These are phyloP conservation scores for Lentinula novae-zelandiae DNA, from an alignment of 1,284 basidiomycete species.

Conservation along the genomic window DNA sequence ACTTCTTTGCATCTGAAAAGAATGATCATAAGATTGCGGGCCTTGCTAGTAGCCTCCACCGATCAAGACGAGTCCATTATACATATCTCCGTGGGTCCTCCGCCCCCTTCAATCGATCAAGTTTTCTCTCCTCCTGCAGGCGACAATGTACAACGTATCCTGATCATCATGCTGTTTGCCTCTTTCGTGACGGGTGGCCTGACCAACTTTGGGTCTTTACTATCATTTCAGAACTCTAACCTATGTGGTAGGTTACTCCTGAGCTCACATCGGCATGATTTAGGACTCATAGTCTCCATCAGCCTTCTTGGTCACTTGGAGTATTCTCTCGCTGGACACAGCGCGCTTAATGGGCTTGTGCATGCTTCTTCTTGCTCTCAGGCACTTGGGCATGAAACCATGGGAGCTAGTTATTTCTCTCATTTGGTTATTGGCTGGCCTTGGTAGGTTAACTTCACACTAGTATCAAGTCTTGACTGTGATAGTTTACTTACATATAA, in stretches of 20 bases:
- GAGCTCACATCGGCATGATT: background rate
- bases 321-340: constrained; percentile 40
- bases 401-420: constrained; percentile 35
- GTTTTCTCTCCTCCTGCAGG: constrained; percentile 1
- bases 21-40: constrained; percentile 9
- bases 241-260: constrained; percentile 32
- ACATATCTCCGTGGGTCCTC: background rate
- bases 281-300: background rate
- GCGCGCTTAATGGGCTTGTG: constrained; percentile 41
- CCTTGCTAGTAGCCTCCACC: background rate
- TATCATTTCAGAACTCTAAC: constrained; percentile 31
- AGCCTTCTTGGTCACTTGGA: constrained; percentile 51
- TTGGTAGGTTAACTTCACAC: constrained; percentile 29
- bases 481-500: background rate
- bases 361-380: constrained; percentile 39
- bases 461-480: constrained; percentile 10
- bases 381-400: constrained; percentile 26
- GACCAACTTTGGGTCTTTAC: constrained; percentile 38
- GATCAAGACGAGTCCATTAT: background rate
- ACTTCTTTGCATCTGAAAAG: constrained; percentile 17
- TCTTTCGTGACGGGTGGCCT: constrained; percentile 42
- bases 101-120: background rate
- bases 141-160: constrained; percentile 15
- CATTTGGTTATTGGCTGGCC: constrained; percentile 29
- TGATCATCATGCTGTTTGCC: constrained; percentile 39